These are phyloP conservation scores for Coemansia sp. DNA, from an alignment of 192 early-diverging fungal species.

Conservation along the genomic window DNA sequence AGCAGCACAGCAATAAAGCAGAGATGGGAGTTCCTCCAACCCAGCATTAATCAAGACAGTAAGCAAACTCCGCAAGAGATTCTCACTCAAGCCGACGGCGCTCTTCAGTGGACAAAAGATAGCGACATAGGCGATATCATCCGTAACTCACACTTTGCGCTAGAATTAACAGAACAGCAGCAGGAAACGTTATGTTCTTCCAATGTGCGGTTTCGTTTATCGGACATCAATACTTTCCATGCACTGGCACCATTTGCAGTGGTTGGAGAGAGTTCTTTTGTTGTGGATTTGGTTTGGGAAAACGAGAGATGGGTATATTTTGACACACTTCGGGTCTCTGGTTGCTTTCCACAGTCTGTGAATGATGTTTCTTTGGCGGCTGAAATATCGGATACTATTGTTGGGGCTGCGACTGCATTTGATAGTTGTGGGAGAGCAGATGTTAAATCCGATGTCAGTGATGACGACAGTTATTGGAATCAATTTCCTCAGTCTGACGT, in stretches of 20 bases:
- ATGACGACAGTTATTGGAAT: slow-evolving; percentile 34
- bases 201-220: slow-evolving; percentile 16
- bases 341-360: not conserved
- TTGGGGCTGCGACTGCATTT: not conserved
- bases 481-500: slow-evolving; percentile 22
- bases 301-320: slow-evolving; percentile 29
- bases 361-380: no score
- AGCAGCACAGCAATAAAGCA: slow-evolving; percentile 24
- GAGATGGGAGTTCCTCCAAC: slow-evolving; percentile 51
- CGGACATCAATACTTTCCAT: slow-evolving; percentile 9
- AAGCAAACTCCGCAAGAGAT: not conserved
- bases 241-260: slow-evolving; percentile 31
- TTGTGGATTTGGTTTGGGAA: slow-evolving; percentile 30
- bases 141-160: slow-evolving; percentile 31
- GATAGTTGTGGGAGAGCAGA: not conserved
- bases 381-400: not conserved
- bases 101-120: slow-evolving; percentile 18
- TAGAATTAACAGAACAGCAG: slow-evolving; percentile 44
- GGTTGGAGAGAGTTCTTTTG: not conserved
- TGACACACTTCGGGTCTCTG: slow-evolving; percentile 1
- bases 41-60: not conserved
- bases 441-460: not conserved
- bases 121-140: slow-evolving; percentile 25
- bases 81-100: slow-evolving; percentile 19
- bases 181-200: slow-evolving; percentile 14